Conservation (phyloP, 192 early-diverging fungal species). For the Umbelopsis sp. region DNA sequence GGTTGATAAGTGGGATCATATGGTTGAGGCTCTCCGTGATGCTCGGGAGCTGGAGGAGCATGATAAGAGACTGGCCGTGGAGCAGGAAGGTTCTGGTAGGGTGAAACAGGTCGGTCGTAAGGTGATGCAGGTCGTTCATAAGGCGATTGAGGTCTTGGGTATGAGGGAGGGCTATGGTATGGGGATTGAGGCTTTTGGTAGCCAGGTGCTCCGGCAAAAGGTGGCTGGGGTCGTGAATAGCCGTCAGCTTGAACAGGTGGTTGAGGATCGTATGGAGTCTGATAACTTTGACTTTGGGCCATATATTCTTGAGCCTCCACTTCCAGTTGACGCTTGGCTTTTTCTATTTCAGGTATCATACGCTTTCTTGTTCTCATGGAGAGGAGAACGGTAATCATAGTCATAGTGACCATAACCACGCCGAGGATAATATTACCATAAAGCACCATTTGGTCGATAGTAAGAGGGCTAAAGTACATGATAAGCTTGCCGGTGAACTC, state of each 20-base stretch:
- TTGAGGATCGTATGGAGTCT: neutral
- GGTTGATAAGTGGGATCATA: too few species aligned
- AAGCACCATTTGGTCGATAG: constrained; percentile 25
- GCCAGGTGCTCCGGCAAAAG: neutral
- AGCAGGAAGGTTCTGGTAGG: too few species aligned
- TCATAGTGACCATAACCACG: constrained; percentile 21
- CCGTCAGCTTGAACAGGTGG: neutral
- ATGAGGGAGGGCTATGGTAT: neutral
- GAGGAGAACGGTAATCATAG: neutral
- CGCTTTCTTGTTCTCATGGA: neutral
- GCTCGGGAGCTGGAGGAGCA: too few species aligned
- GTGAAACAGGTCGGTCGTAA: too few species aligned
- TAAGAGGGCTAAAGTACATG: constrained; percentile 17
- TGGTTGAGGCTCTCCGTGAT: too few species aligned
- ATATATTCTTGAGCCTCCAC: neutral
- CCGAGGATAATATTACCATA: constrained; percentile 40
- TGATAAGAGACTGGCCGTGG: too few species aligned
- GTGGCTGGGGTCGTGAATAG: neutral
- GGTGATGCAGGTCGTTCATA: too few species aligned
- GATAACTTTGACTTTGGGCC: neutral
- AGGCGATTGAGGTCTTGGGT: neutral
- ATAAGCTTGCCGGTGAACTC: constrained; percentile 21
- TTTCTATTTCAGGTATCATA: neutral
- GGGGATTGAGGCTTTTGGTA: neutral
- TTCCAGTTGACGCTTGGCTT: neutral